These are phyloP conservation scores for Gynochthodes officinalis DNA, from an alignment of 257 asterid genomes.

Conservation along the genomic window DNA sequence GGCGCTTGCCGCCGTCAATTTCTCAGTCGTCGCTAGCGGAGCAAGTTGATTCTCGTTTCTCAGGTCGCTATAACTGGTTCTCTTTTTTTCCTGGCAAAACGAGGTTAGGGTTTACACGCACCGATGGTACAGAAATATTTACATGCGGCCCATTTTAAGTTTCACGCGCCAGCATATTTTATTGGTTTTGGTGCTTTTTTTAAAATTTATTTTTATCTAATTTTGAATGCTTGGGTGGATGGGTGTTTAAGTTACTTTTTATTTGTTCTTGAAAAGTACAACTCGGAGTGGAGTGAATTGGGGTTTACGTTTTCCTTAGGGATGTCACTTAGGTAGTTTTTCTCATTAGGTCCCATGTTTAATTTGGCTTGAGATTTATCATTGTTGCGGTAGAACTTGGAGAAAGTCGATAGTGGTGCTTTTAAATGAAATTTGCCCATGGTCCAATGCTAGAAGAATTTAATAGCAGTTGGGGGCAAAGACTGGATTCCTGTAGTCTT, in stretches of 20 bases:
- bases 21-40: constrained; percentile 84
- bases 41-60: constrained; percentile 77
- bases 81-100: constrained; percentile 73
- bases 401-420: background rate
- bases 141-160: background rate
- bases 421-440: background rate
- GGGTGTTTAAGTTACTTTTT: background rate
- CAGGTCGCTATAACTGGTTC: constrained; percentile 79
- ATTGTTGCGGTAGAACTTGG: background rate
- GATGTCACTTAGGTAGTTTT: background rate
- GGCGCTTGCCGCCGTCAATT: constrained; percentile 99
- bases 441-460: background rate
- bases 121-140: background rate
- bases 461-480: background rate
- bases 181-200: background rate
- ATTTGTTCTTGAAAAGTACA: background rate
- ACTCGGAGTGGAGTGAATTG: background rate
- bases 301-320: background rate
- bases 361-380: background rate
- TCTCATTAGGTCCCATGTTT: background rate
- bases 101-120: constrained; percentile 45
- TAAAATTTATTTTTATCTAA: background rate
- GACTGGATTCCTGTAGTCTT: background rate
- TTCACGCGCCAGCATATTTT: background rate
- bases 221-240: background rate